A percentile compares a stretch with the other conserved stretches of the same genome.
Conservation (phyloP, 192 early-diverging fungal genomes). For the Thoreauomyces humboldtii region DNA sequence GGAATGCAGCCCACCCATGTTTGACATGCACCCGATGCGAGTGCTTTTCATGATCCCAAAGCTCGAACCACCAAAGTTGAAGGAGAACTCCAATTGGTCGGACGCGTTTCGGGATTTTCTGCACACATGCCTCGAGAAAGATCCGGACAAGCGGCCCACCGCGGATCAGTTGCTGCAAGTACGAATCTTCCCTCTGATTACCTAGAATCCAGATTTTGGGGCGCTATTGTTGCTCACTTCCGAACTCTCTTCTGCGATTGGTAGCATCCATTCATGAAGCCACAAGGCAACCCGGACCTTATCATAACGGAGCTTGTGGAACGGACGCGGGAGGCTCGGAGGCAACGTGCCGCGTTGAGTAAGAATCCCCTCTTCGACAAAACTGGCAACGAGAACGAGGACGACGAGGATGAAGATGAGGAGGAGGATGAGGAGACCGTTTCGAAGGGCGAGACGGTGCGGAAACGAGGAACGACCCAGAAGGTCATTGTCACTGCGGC, state of each 20-base stretch:
- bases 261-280: slow-evolving; percentile 49
- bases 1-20: slow-evolving; percentile 79
- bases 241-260: not conserved
- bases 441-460: slow-evolving; percentile 21
- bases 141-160: slow-evolving; percentile 48
- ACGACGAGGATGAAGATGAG: slow-evolving; percentile 36
- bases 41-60: slow-evolving; percentile 85
- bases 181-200: no score
- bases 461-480: slow-evolving; percentile 8
- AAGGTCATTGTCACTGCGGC: slow-evolving; percentile 9
- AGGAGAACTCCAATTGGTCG: slow-evolving; percentile 36
- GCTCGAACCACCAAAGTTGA: slow-evolving; percentile 48
- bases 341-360: slow-evolving; percentile 16
- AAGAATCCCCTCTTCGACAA: slow-evolving; percentile 17
- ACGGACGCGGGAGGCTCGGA: slow-evolving; percentile 33
- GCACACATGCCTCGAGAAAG: slow-evolving; percentile 49
- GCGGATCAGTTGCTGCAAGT: slow-evolving; percentile 41
- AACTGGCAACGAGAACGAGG: slow-evolving; percentile 20
- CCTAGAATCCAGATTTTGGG: no score
- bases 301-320: slow-evolving; percentile 41
- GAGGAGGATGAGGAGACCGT: slow-evolving; percentile 2
- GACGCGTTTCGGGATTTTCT: slow-evolving; percentile 49
- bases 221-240: no score
- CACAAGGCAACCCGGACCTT: not conserved
- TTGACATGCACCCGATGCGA: slow-evolving; percentile 92